Evolutionary conservation across 1,284 basidiomycete genomes (phyloP).

Genomic region (Tranzscheliella williamsii): DNA sequence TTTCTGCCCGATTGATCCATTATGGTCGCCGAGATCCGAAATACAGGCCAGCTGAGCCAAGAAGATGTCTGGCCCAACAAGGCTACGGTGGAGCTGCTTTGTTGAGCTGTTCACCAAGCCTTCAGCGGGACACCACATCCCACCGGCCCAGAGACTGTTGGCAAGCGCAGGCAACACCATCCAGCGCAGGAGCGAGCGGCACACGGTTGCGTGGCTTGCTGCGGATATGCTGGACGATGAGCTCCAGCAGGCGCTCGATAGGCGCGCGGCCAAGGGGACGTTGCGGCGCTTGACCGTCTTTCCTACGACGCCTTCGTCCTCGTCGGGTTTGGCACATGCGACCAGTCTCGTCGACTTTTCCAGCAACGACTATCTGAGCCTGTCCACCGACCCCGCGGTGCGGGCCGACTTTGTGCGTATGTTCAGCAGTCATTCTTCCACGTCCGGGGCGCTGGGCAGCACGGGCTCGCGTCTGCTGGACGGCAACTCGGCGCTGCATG

Average conservation of each 20-base stretch:
- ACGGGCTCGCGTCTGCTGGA: slow-evolving; percentile 89
- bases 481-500: slow-evolving; percentile 65
- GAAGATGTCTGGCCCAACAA: too few species aligned
- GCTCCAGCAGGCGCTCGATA: slow-evolving; percentile 39
- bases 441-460: slow-evolving; percentile 66
- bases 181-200: too few species aligned
- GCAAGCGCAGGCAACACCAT: too few species aligned
- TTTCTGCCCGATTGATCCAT: too few species aligned
- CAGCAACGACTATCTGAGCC: slow-evolving; percentile 91
- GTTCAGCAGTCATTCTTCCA: slow-evolving; percentile 6
- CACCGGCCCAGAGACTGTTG: too few species aligned
- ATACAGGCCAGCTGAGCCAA: too few species aligned
- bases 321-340: neutral
- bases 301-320: slow-evolving; percentile 15
- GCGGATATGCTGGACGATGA: slow-evolving; percentile 53
- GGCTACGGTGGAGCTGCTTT: too few species aligned
- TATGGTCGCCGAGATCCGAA: too few species aligned
- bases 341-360: slow-evolving; percentile 70
- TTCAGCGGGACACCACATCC: too few species aligned
- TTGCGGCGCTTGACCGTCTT: slow-evolving; percentile 44
- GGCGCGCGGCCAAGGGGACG: slow-evolving; percentile 42
- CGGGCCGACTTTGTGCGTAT: slow-evolving; percentile 24
- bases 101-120: too few species aligned
- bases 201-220: too few species aligned
- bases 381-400: slow-evolving; percentile 70